Base-by-base conservation (phyloP, 768 basidiomycete species). In the Tricholoma saponaceum region DNA sequence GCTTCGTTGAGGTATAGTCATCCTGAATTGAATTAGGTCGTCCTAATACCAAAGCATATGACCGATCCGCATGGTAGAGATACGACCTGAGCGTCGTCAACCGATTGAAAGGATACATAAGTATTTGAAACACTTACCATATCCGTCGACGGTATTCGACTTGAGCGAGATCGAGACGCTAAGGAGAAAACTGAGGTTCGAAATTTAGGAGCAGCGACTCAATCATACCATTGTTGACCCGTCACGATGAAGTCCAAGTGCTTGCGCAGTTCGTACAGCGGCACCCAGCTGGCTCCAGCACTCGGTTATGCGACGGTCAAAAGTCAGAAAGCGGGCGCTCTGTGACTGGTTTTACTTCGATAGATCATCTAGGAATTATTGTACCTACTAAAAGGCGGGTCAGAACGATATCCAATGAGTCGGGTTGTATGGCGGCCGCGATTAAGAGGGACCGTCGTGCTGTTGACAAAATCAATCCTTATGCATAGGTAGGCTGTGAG, bases 221-320 rank as follows among this genome's bases (percentile, higher is more conserved):
- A 44, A 25, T 62, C 83, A 67, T 66, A 94, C 92, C 78, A 92
- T 85, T 32, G 84, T 85, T 1, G 86, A 82, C 9, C 90, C 91
- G 71, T 98, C 95, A 52, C 95, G 82, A 72, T 97, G 95, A 33
- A 98, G 73, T 8, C 95, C 95, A 20, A 98, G 83, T 3, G 95
- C 95, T 66, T 96, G 94, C 8, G 94, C 95, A 30, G 95, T 97
- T 58, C 94, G 75, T 13, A 98, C 87, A 50, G 92, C 92, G 5
- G 95, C 94, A 33, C 95, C 95, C 16, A 98, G 78, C 66, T 96
- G 93, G 68, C 91, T 93, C 93, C 95, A 98, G 66, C 94, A 95
- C 73, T 97, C 95, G 7, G 94, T 95, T 58, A 96, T 89, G 49
- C 90, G 84, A 50, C 90, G 84, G 67, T 92, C 90, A 65, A 92